These are phyloP conservation scores for Saturnispora besseyi DNA, from an alignment of 805 yeast genomes.

Conservation along the genomic window DNA sequence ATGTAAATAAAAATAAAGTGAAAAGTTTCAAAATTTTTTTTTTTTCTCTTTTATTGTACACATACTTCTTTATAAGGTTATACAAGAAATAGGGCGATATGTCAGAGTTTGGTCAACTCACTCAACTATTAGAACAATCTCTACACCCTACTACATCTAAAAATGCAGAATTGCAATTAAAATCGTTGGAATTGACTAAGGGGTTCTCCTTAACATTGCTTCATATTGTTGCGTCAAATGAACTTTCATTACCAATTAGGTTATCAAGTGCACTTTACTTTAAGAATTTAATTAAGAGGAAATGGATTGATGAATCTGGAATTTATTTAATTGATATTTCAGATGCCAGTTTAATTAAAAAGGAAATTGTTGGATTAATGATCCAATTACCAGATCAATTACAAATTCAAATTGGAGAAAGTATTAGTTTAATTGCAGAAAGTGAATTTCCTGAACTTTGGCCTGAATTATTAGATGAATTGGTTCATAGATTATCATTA, in stretches of 20 bases:
- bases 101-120: conserved; percentile 44
- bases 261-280: conserved; percentile 86
- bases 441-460: conserved; percentile 91
- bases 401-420: conserved; percentile 92
- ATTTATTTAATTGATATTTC: conserved; percentile 48
- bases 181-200: conserved; percentile 49
- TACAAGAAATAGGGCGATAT: conserved; percentile 9
- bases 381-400: conserved; percentile 66
- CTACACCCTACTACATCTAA: conserved; percentile 56
- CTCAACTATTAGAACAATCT: conserved; percentile 52
- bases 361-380: conserved; percentile 80
- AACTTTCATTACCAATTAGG: conserved; percentile 47
- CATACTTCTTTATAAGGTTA: not conserved
- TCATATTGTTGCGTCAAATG: conserved; percentile 63
- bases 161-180: conserved; percentile 56
- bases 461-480: conserved; percentile 66
- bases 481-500: conserved; percentile 55
- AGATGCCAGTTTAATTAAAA: conserved; percentile 63
- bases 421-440: conserved; percentile 87
- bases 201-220: conserved; percentile 73
- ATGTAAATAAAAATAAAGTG: not conserved
- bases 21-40: not conserved
- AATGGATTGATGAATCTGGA: conserved; percentile 90
- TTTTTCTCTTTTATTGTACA: not conserved
- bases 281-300: conserved; percentile 75